phyloP scores from a whole-genome alignment of 768 basidiomycete genomes.

The Hygrocybe coccinea region DNA sequence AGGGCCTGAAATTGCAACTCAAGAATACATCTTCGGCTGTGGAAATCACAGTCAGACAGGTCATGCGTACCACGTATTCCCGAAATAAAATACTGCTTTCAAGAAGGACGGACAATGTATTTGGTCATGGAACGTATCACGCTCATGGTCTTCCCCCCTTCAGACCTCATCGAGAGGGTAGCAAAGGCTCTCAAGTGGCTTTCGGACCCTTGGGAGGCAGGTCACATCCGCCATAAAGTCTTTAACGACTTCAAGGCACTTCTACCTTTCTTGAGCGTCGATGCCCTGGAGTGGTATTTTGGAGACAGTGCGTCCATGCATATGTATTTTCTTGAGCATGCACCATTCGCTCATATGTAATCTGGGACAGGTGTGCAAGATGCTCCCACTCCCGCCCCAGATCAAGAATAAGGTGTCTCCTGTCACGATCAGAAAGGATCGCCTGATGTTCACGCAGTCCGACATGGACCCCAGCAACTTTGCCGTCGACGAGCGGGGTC shows the following conservation, averaged over 20 bases:
- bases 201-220: slow-evolving; percentile 16
- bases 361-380: slow-evolving; percentile 9
- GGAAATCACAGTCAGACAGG: slow-evolving; percentile 4
- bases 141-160: slow-evolving; percentile 11
- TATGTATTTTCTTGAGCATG: slow-evolving; percentile 11
- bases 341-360: slow-evolving; percentile 8
- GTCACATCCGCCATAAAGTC: slow-evolving; percentile 15
- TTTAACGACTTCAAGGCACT: slow-evolving; percentile 20
- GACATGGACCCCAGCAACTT: slow-evolving; percentile 28
- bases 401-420: slow-evolving; percentile 2
- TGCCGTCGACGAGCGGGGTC: slow-evolving; percentile 23
- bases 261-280: slow-evolving; percentile 17
- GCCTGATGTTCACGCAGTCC: slow-evolving; percentile 27
- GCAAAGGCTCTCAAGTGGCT: slow-evolving; percentile 25
- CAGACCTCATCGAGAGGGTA: slow-evolving; percentile 16
- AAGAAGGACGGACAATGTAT: slow-evolving; percentile 15
- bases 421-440: slow-evolving; percentile 19
- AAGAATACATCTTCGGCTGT: slow-evolving; percentile 20
- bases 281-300: slow-evolving; percentile 17
- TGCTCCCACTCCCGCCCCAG: slow-evolving; percentile 4
- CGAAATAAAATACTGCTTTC: slow-evolving; percentile 19
- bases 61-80: slow-evolving; percentile 22
- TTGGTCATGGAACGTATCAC: slow-evolving; percentile 27
- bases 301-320: slow-evolving; percentile 13
- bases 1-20: slow-evolving; percentile 17